Base-by-base conservation (phyloP, 2,329 filamentous ascomycete genomes). In the Chrysoporthe austroafricana region DNA sequence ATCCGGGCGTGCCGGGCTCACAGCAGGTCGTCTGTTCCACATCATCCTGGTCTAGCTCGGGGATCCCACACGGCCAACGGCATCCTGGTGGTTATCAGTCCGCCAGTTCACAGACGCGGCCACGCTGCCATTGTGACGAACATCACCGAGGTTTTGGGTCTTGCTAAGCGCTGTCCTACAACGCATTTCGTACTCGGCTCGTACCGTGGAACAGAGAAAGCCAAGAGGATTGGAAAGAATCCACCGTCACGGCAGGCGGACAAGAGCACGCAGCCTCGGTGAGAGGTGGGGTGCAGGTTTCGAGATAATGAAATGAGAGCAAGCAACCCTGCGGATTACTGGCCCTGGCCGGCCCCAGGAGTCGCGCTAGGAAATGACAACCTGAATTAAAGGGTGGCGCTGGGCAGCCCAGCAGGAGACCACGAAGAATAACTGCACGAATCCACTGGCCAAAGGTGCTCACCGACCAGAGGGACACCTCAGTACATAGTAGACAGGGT, bases 241-340 rank as follows among this genome's bases (percentile, higher is more conserved):
- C n/a, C 43, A 57, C 4, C 26, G 26, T 61, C 42, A 48, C 43
- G 14, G 7, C 21, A 26, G 26, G 14, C 8, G 39, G 9, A 26
- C 42, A 34, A 18, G 21, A 46, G 43, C 3, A 21, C n/a, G 58
- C 11, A 42, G 26, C 42, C 63, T 39, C 54, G 63, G 43, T 60
- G 63, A 7, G 32, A 54, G 63, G 56, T 52, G 54, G 63, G 57
- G 63, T 65, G 54, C 63, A 39, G 34, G 63, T 65, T 59, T 65
- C 52, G 52, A 64, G 63, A 64, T 58, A 59, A 64, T 64, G 63
- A 58, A 64, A 64, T 48, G 54, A 64, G 63, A 36, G 43, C 63
- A 64, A 59, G 54, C 44, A 50, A 59, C 63, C 63, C 52, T 58
- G 63, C 63, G 21, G n/a, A 58, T 54, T 9, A 54, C 62, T 56